These are phyloP conservation scores for Talaromyces verruculosus DNA, from an alignment of 2,329 filamentous ascomycete species.

Conservation along the genomic window DNA sequence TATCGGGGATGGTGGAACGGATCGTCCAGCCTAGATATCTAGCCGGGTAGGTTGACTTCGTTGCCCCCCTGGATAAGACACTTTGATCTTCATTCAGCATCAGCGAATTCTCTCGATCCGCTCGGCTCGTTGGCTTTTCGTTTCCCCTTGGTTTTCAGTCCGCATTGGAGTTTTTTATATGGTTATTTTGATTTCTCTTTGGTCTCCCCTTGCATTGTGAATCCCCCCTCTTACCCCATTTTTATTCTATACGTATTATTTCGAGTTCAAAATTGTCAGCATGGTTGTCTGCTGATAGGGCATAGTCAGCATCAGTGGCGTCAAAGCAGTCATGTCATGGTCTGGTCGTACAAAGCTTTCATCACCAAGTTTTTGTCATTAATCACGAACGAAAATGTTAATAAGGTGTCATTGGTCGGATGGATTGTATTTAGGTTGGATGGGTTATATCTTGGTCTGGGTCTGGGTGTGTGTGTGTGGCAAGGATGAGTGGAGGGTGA, in stretches of 20 bases:
- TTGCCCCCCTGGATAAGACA: neutral
- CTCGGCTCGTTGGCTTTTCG: slow-evolving; percentile 2
- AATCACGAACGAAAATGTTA: slow-evolving; percentile 9
- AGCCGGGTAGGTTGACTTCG: neutral
- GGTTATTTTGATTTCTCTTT: neutral
- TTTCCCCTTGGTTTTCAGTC: neutral
- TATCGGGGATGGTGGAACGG: slow-evolving; percentile 22
- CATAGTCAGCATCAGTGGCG: slow-evolving; percentile 17
- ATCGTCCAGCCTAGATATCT: slow-evolving; percentile 34
- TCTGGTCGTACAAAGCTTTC: slow-evolving; percentile 12
- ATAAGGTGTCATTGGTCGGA: slow-evolving; percentile 1
- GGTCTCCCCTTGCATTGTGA: neutral
- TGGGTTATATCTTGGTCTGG: neutral
- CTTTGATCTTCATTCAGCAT: neutral
- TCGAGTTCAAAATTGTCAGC: slow-evolving; percentile 6
- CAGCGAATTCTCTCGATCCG: neutral
- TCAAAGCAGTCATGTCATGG: slow-evolving; percentile 13
- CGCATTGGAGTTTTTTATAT: slow-evolving; percentile 13
- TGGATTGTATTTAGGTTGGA: slow-evolving; percentile 4
- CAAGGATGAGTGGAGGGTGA: neutral
- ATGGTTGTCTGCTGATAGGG: slow-evolving; percentile 11
- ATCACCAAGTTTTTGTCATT: neutral
- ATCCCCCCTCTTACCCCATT: slow-evolving; percentile 4
- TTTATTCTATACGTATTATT: neutral
- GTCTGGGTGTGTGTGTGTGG: neutral